A percentile compares a stretch with the other conserved stretches of the same genome.
phyloP scores from a whole-genome alignment of 225 moss, liverwort and hornwort genomes.

The Ulota crispa region DNA sequence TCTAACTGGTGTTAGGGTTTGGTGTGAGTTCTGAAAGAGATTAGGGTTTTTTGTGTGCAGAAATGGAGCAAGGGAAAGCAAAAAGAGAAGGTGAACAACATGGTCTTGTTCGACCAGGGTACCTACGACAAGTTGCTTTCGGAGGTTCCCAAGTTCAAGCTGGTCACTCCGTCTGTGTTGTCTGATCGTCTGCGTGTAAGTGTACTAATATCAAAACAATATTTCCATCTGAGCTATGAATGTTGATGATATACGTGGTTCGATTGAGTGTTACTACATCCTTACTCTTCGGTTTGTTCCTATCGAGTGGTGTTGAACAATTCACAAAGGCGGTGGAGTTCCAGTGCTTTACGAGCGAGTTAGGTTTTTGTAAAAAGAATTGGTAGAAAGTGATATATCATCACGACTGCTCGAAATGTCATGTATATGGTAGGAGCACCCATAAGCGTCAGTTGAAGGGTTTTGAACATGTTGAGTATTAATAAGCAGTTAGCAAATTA shows the following conservation, averaged over 20 bases:
- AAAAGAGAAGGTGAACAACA: conserved; percentile 80
- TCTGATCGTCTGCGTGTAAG: conserved; percentile 70
- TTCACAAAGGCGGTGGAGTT: no score
- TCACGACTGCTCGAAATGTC: neutral
- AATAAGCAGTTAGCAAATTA: no score
- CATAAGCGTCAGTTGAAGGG: no score
- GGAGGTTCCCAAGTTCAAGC: conserved; percentile 72
- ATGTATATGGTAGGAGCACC: no score
- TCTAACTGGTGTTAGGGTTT: conserved; percentile 3
- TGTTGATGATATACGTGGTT: neutral
- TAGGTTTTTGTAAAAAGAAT: neutral
- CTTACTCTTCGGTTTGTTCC: neutral
- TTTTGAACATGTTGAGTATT: no score
- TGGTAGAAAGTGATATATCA: neutral
- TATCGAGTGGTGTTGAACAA: neutral
- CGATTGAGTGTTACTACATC: neutral
- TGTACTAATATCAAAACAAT: neutral
- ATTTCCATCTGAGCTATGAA: neutral
- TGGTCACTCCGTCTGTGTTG: conserved; percentile 64
- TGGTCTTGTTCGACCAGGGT: conserved; percentile 69
- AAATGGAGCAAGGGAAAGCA: conserved; percentile 83
- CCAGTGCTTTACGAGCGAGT: rapidly evolving
- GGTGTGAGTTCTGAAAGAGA: neutral
- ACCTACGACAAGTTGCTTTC: conserved; percentile 66
- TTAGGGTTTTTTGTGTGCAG: conserved; percentile 32